Base-by-base conservation (phyloP, 352 stramenopile genomes). In the Globisporangium rhizosaccharum region DNA sequence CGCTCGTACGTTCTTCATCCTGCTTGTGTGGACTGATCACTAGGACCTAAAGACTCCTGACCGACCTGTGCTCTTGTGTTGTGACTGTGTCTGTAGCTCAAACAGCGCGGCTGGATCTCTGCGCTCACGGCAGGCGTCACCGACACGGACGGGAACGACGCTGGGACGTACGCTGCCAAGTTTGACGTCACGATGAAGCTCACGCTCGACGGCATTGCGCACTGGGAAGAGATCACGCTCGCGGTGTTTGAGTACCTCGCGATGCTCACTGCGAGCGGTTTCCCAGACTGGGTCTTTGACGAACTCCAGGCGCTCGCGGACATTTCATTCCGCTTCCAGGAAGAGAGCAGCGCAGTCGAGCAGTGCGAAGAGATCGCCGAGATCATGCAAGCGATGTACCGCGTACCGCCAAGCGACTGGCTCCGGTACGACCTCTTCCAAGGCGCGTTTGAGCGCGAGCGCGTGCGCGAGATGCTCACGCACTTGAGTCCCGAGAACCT, bases 131-230 rank as follows among this genome's bases (percentile, higher is more conserved):
- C 82, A 28, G 82, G 82, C 39, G 72, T 88, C 41, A 88, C 73
- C 4, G 76, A 89, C 56, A 86, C 68, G n/a, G 77, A 90, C 57
- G 82, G 82, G 10, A 88, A 86, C 49, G 79, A 89, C 36, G 85
- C 70, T 26, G 80, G 80, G 9, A 89, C 73, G 12, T 89, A 82
- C 56, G 77, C 69, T 28, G 71, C 75, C 4, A 77, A 85, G 48
- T 91, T 91, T 56, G 79, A 84, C 53, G 66, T 91, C 33, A 87
- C 76, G 8, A 88, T 91, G 65, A 88, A 87, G 44, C 68, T 91
- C 26, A 91, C 82, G 10, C 25, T 68, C 9, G 75, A 89, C 36
- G 79, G 82, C 0, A 74, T 91, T 56, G 66, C 61, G 3, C 71
- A 86, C 46, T 89, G 76, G 73, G 66, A 85, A 28, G 73, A 85